Evolutionary conservation across 208 protist genomes (phyloP), one percentile per base, ranked within the genome.

Genomic region (Wallacemonas sp.): DNA sequence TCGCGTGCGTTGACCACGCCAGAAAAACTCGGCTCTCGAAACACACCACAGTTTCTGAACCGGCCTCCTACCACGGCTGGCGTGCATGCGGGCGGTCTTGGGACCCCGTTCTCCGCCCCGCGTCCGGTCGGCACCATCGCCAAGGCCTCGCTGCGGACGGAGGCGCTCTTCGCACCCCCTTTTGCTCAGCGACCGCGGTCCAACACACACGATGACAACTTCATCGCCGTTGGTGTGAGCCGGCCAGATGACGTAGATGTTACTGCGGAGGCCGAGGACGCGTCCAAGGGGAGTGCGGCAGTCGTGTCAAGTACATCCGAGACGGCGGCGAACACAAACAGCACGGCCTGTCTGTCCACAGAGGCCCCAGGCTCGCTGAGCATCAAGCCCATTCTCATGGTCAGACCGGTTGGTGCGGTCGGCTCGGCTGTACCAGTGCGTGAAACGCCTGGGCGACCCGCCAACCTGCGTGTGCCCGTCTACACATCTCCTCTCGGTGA

Each of bases 341-440:
- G n/a, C n/a, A n/a, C n/a, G n/a, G n/a, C n/a, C n/a, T n/a, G n/a
- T n/a, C n/a, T n/a, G n/a, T n/a, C n/a, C 36, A 41, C 9, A 9
- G 47, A 55, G 12, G 47, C 24, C 27, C 19, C 47, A 24, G 51
- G 30, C 17, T 14, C 41, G 15, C 4, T 38, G 51, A 26, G 30
- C 51, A 58, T 58, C 22, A 6, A 58, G 30, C 51, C 51, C 9
- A 58, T 58, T 27, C 51, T 58, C n/a, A 33, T 58, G 30, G 17
- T 31, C 4, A 26, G 51, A 2, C 51, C 51, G 4, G 26, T 19
- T 5, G 51, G 51, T 58, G 51, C 51, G 12, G 51, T 58, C 51
- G 51, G 51, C 28, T 6, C 51, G 28, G 30, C 51, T 5, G 31
- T 58, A 6, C 51, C 28, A 4, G 26, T 19, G 51, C 51, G 51